Conservation (phyloP, 2,329 filamentous ascomycete species). For the Cladosporium cucumerinum region DNA sequence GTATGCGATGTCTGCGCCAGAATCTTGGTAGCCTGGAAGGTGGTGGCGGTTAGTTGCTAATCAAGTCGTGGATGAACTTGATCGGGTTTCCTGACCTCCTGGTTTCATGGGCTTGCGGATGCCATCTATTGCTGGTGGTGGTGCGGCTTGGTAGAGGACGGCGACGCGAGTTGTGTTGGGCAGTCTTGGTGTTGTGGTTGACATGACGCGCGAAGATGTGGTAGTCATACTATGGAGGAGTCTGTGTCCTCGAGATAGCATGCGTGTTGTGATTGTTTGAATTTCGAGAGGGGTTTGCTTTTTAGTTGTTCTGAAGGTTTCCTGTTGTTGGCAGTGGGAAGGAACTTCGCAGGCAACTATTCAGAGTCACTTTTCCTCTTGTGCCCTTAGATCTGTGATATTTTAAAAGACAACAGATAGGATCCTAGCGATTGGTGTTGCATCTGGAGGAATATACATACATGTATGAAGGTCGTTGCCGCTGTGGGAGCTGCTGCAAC, state of each 20-base stretch:
- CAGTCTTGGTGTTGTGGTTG: neutral
- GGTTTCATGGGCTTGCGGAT: slow-evolving; percentile 50
- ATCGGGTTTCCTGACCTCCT: slow-evolving; percentile 34
- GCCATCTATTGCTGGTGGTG: slow-evolving; percentile 48
- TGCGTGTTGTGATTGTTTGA: neutral
- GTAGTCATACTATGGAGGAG: neutral
- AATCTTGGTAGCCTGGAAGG: slow-evolving; percentile 46
- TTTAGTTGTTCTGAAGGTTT: neutral
- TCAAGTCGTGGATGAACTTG: neutral
- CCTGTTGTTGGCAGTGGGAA: neutral
- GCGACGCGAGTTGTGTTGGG: slow-evolving; percentile 34
- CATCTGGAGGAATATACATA: neutral
- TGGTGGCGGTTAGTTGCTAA: neutral
- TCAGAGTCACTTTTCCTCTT: fast-evolving
- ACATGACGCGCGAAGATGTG: neutral
- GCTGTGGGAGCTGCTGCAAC: neutral
- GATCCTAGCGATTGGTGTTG: neutral
- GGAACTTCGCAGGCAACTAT: neutral
- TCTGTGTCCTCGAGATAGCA: neutral
- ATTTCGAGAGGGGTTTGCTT: neutral
- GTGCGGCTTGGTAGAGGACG: slow-evolving; percentile 47
- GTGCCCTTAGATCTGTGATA: neutral
- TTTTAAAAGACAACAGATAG: neutral
- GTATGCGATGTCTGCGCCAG: slow-evolving; percentile 49
- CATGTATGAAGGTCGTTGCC: neutral